These are phyloP conservation scores for Cardamine resedifolia DNA, from an alignment of 345 rosid species.

Conservation along the genomic window DNA sequence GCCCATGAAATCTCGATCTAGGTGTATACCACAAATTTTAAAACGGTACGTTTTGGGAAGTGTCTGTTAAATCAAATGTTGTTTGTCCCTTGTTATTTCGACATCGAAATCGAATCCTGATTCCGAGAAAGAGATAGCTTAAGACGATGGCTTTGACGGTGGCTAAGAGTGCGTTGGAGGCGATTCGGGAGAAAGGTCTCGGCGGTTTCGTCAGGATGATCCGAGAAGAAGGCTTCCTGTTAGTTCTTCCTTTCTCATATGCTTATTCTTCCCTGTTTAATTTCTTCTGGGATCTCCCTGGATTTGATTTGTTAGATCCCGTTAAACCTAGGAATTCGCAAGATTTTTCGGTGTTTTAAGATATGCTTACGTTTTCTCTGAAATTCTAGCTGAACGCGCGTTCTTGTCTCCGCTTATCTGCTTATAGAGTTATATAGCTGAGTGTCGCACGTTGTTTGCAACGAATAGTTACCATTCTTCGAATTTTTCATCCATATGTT, in stretches of 20 bases:
- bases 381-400: background rate
- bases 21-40: too few species aligned
- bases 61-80: background rate
- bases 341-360: too few species aligned
- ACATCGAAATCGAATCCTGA: slow-evolving; percentile 14
- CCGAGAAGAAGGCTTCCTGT: slow-evolving; percentile 78
- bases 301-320: slow-evolving; percentile 28
- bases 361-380: too few species aligned
- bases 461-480: slow-evolving; percentile 10
- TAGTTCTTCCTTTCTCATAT: slow-evolving; percentile 27
- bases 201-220: slow-evolving; percentile 62
- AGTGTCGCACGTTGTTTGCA: background rate
- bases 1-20: slow-evolving; percentile 1
- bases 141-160: slow-evolving; percentile 70
- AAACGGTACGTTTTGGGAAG: slow-evolving; percentile 20
- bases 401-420: slow-evolving; percentile 1
- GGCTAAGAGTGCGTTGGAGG: slow-evolving; percentile 61
- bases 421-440: background rate
- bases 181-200: slow-evolving; percentile 74
- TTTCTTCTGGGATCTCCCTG: slow-evolving; percentile 8
- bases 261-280: background rate
- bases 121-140: slow-evolving; percentile 9
- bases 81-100: slow-evolving; percentile 6
- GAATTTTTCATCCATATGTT: background rate
- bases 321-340: background rate